Evolutionary conservation across 805 yeast species (phyloP), one percentile per base, ranked within the genome.

Genomic region (Saccharomycopsis sp.): DNA sequence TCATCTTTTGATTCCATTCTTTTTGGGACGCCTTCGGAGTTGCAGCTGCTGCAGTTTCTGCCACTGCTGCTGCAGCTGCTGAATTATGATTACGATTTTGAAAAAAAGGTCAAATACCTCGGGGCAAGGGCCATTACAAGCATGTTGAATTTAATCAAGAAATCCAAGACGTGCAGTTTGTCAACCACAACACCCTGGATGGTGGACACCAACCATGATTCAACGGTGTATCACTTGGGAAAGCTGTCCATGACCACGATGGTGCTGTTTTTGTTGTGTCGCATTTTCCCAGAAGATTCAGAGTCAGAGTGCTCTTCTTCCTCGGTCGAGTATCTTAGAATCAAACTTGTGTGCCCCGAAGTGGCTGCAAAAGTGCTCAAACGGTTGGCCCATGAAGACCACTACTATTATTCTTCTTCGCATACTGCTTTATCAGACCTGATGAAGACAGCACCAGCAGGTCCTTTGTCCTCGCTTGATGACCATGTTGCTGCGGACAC

Each of bases 401-500:
- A n/a, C n/a, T n/a, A n/a, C n/a, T n/a, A n/a, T n/a, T n/a, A n/a
- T n/a, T n/a, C n/a, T n/a, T n/a, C n/a, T n/a, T n/a, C n/a, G n/a
- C n/a, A n/a, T n/a, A n/a, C n/a, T n/a, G n/a, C n/a, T n/a, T n/a
- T n/a, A n/a, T n/a, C n/a, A n/a, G n/a, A n/a, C n/a, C n/a, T n/a
- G n/a, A n/a, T n/a, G n/a, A n/a, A n/a, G n/a, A n/a, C n/a, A n/a
- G n/a, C n/a, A n/a, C n/a, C n/a, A 3, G 38, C 26, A 17, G 46
- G 46, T 12, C 46, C 41, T 29, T 38, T 45, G n/a, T 29, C 38
- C 13, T 21, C 37, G 8, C 49, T 75, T 25, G 65, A 60, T 40
- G 77, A 75, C 44, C 70, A 64, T 18, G 67, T 71, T 21, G 78
- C 80, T 0, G 63, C 71, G 0, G 66, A 74, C 39, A 60, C 82